These are phyloP conservation scores for Phyllosticta paracitricarpa DNA, from an alignment of 2,329 filamentous ascomycete species.

Conservation along the genomic window DNA sequence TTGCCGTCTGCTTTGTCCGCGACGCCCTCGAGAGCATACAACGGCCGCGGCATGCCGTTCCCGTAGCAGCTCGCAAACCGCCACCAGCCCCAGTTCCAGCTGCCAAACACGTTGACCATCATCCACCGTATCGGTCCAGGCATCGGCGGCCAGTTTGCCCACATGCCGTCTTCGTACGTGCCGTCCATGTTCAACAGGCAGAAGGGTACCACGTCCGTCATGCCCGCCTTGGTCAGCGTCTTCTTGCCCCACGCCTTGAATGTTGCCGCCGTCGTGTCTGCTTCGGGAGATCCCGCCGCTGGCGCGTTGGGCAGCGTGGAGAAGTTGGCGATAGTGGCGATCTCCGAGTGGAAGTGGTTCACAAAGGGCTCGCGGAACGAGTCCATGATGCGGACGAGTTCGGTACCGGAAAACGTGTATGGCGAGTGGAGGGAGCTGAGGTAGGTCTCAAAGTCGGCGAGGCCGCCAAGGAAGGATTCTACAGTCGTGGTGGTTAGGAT, in stretches of 20 bases:
- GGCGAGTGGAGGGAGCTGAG: conserved; percentile 16
- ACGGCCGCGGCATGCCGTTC: conserved; percentile 41
- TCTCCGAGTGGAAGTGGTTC: conserved; percentile 26
- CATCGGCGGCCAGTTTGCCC: conserved; percentile 57
- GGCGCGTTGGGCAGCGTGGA: conserved; percentile 44
- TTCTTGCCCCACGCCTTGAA: conserved; percentile 55
- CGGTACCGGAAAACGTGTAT: conserved; percentile 16
- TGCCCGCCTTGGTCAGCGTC: conserved; percentile 52
- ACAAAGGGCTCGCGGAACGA: conserved; percentile 20
- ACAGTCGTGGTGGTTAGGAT: neutral
- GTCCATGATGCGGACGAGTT: conserved; percentile 20
- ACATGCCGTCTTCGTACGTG: conserved; percentile 49
- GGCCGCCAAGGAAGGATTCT: conserved; percentile 22
- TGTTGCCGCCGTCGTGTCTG: conserved; percentile 37
- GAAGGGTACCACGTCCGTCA: conserved; percentile 52
- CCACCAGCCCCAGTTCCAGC: conserved; percentile 50
- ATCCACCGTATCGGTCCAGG: conserved; percentile 51
- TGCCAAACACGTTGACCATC: conserved; percentile 48
- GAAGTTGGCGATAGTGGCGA: conserved; percentile 22
- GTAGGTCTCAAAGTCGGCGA: conserved; percentile 19
- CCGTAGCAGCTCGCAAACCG: conserved; percentile 55
- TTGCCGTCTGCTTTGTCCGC: neutral
- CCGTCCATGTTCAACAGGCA: conserved; percentile 54
- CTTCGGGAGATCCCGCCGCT: conserved; percentile 32
- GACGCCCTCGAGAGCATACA: conserved; percentile 36